phyloP scores from a whole-genome alignment of 345 rosid genomes.

The Arabidopsis arenosa region DNA sequence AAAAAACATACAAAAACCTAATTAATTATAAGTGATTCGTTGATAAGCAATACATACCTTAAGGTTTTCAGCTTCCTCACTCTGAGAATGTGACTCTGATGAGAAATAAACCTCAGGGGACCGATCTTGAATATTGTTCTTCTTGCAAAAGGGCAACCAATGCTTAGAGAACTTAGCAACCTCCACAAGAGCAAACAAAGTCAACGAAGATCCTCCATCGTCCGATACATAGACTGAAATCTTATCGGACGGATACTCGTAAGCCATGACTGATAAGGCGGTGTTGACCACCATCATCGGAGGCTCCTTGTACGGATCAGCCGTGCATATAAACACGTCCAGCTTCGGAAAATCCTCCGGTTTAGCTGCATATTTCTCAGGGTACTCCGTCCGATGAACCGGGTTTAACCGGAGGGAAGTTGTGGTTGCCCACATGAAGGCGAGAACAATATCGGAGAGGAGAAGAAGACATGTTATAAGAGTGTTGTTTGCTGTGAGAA shows the following conservation, averaged over 20 bases:
- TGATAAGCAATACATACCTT: slow-evolving; percentile 51
- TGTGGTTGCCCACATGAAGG: slow-evolving; percentile 64
- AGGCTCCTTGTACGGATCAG: slow-evolving; percentile 90
- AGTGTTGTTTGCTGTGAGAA: slow-evolving; percentile 42
- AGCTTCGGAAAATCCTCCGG: slow-evolving; percentile 56
- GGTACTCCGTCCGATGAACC: slow-evolving; percentile 52
- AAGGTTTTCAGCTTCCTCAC: slow-evolving; percentile 44
- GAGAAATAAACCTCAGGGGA: slow-evolving; percentile 64
- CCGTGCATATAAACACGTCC: slow-evolving; percentile 83
- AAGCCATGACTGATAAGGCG: slow-evolving; percentile 76
- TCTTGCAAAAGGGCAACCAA: slow-evolving; percentile 77
- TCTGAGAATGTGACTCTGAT: slow-evolving; percentile 35
- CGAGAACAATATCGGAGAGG: slow-evolving; percentile 60
- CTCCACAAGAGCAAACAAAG: slow-evolving; percentile 76
- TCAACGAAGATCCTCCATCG: slow-evolving; percentile 77
- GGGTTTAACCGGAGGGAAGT: slow-evolving; percentile 56
- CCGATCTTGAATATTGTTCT: slow-evolving; percentile 50
- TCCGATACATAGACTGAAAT: slow-evolving; percentile 78
- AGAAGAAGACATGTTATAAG: slow-evolving; percentile 41
- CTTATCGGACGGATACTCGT: slow-evolving; percentile 74
- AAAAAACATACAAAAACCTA: too few relatives aligned
- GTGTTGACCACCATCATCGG: slow-evolving; percentile 76
- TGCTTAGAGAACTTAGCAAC: slow-evolving; percentile 68
- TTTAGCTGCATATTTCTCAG: slow-evolving; percentile 48
- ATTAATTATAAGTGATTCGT: too few relatives aligned